Conservation (phyloP, 441 rosid genomes). For the Geranium incanum region DNA sequence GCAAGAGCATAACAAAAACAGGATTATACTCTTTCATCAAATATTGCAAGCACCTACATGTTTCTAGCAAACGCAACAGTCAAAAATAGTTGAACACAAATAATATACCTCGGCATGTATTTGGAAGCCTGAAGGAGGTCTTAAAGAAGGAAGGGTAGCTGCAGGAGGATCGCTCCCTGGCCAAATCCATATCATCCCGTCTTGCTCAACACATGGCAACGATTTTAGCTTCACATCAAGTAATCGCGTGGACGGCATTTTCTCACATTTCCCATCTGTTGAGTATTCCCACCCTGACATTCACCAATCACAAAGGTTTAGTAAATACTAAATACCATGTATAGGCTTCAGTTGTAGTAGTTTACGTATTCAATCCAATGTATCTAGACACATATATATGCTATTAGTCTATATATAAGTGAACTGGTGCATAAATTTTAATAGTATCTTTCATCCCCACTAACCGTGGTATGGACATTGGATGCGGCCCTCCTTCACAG, state of each 20-base stretch:
- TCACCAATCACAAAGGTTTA: conserved; percentile 13
- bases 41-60: conserved; percentile 5
- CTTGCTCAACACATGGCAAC: conserved; percentile 78
- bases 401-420: background rate
- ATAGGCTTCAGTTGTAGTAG: background rate
- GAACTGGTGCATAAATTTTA: background rate
- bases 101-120: conserved; percentile 78
- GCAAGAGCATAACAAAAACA: conserved; percentile 9
- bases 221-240: conserved; percentile 63
- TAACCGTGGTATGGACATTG: conserved; percentile 93
- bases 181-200: conserved; percentile 98
- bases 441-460: conserved; percentile 22
- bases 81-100: conserved; percentile 8
- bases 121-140: conserved; percentile 81
- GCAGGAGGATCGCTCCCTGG: conserved; percentile 78
- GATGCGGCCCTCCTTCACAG: conserved; percentile 82
- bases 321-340: conserved; percentile 11
- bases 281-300: conserved; percentile 86
- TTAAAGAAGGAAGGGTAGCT: conserved; percentile 60
- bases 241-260: conserved; percentile 81
- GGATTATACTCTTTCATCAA: background rate
- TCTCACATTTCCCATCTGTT: conserved; percentile 82
- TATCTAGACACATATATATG: background rate
- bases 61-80: conserved; percentile 9
- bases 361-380: background rate